Base-by-base conservation (phyloP, 306 rosid species). In the Sicyos baderoa region DNA sequence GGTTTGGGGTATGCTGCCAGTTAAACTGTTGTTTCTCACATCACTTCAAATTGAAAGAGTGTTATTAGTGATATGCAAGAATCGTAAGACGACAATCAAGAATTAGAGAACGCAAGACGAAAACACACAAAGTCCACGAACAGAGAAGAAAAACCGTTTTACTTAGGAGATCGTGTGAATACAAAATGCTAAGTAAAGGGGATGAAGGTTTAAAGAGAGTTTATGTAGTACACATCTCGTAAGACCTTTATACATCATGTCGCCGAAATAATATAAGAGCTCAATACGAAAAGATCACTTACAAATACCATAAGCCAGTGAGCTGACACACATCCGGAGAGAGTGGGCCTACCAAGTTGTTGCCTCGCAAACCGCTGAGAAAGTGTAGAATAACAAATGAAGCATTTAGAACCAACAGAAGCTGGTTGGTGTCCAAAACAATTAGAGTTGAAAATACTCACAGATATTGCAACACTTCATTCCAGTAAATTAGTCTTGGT, bases 291-390 rank as follows among this genome's bases (percentile, higher is more conserved):
- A 37, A 71, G 71, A 35, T 8, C 10, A 94, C 99, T 90, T 88
- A 94, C 99, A 94, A 94, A 56, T 90, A 94, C 99, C 99, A 94
- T 73, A 94, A 75, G 25, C 95, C 97, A 59, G 99, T 88, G 66
- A 90, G 79, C 79, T 90, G 99, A 74, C 99, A 94, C 84, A 94
- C 85, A 61, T 94, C 99, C n/a, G 91, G 86, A 40, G 99, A 94
- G 21, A 90, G 86, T 7, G 88, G 77, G 55, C 99, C 99, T 0
- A 78, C 90, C 72, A 94, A 83, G 72, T 88, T 90, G 86, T 94
- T 94, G 62, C 96, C 97, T 11, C 99, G 87, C 82, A 94, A 78
- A 22, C 99, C 99, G 54, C 99, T 90, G 44, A 71, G 29, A 64
- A 6, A n/a, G 45, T 8, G 27, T n/a, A 55, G 35, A 21, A 22